These are phyloP conservation scores for Phytophthora rubi DNA, from an alignment of 352 stramenopile genomes.

Conservation along the genomic window DNA sequence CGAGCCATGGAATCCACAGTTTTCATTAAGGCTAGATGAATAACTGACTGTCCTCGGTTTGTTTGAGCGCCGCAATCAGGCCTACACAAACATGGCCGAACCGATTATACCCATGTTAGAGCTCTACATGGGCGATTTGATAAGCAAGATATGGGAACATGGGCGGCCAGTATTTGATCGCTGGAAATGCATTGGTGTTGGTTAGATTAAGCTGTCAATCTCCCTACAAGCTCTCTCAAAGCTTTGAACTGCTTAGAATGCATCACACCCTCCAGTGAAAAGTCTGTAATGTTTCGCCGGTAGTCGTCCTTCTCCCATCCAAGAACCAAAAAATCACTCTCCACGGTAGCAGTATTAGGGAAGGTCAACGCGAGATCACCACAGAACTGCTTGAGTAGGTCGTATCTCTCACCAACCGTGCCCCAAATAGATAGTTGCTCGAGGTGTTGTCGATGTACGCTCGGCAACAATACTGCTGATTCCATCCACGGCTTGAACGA, in stretches of 20 bases:
- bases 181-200: neutral
- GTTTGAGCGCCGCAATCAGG: too few relatives aligned
- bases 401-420: neutral
- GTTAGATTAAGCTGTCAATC: neutral
- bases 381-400: neutral
- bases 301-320: slow-evolving; percentile 1
- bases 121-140: neutral
- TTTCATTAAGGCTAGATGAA: too few relatives aligned
- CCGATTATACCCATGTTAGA: neutral
- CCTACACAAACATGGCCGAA: neutral
- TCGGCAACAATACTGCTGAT: neutral
- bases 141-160: neutral
- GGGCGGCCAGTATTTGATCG: neutral
- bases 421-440: neutral
- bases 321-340: slow-evolving; percentile 4
- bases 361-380: neutral
- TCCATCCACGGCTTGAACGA: neutral
- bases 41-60: too few relatives aligned
- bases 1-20: too few relatives aligned
- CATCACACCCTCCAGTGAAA: neutral
- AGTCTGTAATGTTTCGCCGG: neutral
- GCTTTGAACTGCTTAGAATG: neutral
- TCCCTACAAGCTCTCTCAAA: neutral
- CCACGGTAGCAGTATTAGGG: slow-evolving; percentile 3
- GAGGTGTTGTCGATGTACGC: neutral